Percentiles rank a stretch among this genome's conserved stretches.
These are phyloP conservation scores for Kwoniella botswanensis DNA, from an alignment of 768 basidiomycete genomes.

Conservation along the genomic window DNA sequence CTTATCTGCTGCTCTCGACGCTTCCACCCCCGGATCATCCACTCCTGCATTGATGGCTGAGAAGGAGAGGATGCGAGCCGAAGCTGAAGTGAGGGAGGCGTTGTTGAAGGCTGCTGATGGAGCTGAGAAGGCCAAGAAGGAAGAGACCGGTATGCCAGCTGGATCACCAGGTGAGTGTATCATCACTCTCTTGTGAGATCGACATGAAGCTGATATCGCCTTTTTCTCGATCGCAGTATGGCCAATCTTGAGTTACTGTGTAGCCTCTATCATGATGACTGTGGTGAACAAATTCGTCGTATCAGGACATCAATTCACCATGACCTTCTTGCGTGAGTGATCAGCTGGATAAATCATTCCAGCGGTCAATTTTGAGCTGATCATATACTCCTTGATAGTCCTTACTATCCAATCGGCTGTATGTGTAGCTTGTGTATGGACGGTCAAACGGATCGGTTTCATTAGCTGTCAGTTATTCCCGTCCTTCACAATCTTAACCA, in stretches of 20 bases:
- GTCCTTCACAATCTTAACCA: not conserved
- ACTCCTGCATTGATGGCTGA: conserved; percentile 32
- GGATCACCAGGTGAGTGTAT: conserved; percentile 43
- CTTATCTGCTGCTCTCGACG: conserved; percentile 29
- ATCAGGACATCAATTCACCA: conserved; percentile 87
- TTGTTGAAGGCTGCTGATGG: conserved; percentile 37
- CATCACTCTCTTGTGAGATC: not conserved
- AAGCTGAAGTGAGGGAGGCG: conserved; percentile 36
- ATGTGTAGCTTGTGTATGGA: conserved; percentile 75
- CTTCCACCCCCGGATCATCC: conserved; percentile 28
- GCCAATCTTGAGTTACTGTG: conserved; percentile 84
- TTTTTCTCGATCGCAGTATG: conserved; percentile 63
- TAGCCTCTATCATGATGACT: conserved; percentile 95
- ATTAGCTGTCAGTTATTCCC: conserved; percentile 43
- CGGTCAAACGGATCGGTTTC: conserved; percentile 71
- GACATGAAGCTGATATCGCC: not conserved
- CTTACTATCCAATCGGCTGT: conserved; percentile 88
- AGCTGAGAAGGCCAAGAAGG: conserved; percentile 46
- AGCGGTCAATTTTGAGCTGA: not conserved
- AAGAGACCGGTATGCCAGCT: conserved; percentile 37
- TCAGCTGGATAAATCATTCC: not conserved
- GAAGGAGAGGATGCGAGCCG: conserved; percentile 40
- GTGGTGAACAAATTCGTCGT: conserved; percentile 98
- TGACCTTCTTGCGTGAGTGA: conserved; percentile 79
- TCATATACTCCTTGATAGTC: conserved; percentile 55